Percentiles rank a stretch among this genome's conserved stretches.
Conservation (phyloP, 208 protist genomes). For the Crithidia brevicula region DNA sequence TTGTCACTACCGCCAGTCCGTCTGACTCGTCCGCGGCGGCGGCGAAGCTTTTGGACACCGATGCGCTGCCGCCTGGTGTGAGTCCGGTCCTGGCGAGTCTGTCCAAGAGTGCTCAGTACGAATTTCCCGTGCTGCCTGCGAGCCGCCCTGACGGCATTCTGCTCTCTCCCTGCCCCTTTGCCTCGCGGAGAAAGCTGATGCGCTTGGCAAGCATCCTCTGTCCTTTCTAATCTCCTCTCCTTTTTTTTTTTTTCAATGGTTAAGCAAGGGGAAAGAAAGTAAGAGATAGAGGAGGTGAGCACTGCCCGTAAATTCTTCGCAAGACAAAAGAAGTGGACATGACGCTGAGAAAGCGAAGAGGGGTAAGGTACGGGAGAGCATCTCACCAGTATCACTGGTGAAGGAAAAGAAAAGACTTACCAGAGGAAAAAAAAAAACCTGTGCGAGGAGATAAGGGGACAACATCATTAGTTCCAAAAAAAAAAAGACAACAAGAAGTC, state of each 20-base stretch:
- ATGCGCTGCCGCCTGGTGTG: conserved; percentile 13
- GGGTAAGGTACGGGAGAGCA: too few relatives aligned
- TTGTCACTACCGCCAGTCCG: background rate
- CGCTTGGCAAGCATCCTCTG: conserved; percentile 57
- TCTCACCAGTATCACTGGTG: too few relatives aligned
- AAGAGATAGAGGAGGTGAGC: too few relatives aligned
- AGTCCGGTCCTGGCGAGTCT: conserved; percentile 8
- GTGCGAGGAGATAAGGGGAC: too few relatives aligned
- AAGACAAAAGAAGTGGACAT: too few relatives aligned
- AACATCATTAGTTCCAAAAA: too few relatives aligned
- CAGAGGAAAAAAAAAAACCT: too few relatives aligned
- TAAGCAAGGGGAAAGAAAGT: conserved; percentile 14
- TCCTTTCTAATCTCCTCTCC: conserved; percentile 76
- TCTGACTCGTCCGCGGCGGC: conserved; percentile 2
- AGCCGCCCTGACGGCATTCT: conserved; percentile 56
- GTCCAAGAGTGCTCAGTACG: conserved; percentile 12
- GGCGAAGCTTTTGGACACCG: conserved; percentile 17
- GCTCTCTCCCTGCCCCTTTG: conserved; percentile 41
- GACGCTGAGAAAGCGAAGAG: too few relatives aligned
- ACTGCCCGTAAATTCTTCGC: too few relatives aligned
- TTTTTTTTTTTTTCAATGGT: too few relatives aligned
- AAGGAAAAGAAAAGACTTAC: too few relatives aligned
- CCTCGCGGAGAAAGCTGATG: conserved; percentile 46
- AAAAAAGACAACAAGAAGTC: too few relatives aligned
- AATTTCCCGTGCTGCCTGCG: conserved; percentile 30